Base-by-base conservation (phyloP, 1,139 yeast genomes). In the Candida buenavistaensis region DNA sequence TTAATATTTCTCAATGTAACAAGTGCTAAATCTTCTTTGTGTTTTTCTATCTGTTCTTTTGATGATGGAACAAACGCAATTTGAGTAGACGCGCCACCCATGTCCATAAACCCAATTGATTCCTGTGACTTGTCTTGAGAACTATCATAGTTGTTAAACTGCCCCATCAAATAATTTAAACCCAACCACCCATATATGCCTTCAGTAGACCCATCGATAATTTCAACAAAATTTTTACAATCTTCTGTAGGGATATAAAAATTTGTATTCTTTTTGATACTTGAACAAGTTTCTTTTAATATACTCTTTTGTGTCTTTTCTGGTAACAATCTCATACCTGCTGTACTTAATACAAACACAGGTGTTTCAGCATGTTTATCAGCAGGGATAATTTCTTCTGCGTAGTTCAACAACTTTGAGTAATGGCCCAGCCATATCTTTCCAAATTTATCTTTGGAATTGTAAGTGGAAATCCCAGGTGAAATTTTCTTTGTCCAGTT, bases 31-130 rank as follows among this genome's bases (percentile, higher is more conserved):
- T 84, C 90, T 23, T 83, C 85, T 26, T 58, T 54, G 52, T 84
- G 90, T 44, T 69, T 72, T 17, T 57, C 55, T 10, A 79, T 57
- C 39, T 83, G 84, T 16, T 66, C 65, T 6, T 45, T 44, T 10
- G 70, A 64, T 3, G 79, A 73, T 0, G 94, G 94, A 11, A 79
- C 84, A 65, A 84, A 85, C 7, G 92, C 87, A 21, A 85, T 73
- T 49, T 85, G 95, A 0, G 89, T 82, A 3, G 90, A 82, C 0
- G 94, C 95, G 13, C 95, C 95, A 6, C 95, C 95, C 95, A 84
- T 84, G 55, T 84, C 95, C 90, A 85, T 82, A 50, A 85, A 84
- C 2, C 95, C 95, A 38, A 76, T 73, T 0, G 88, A 76, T n/a
- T 66, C 65, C 46, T 74, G 81, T 1, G 38, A 36, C 2, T 53